Evolutionary conservation across 169 alveolate species (phyloP), one percentile per base, ranked within the genome.

Genomic region (Blepharisma undulans): DNA sequence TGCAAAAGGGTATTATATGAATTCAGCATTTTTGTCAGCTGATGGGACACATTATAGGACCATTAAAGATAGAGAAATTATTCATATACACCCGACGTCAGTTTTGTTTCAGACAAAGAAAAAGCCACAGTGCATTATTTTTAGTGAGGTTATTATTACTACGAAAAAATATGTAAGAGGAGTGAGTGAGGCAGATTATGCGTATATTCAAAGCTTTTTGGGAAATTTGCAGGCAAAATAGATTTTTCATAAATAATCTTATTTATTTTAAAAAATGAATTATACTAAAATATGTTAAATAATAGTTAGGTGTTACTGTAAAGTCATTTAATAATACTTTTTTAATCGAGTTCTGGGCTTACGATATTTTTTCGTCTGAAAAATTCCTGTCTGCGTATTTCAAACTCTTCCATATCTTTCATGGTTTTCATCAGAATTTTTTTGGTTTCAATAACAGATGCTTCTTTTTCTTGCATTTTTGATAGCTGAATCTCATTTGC

Each of bases 131-230:
- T 96, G 96, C 95, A 88, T 98, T 25, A 92, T 97, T 34, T 98
- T 92, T 90, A 96, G 98, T 72, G 99, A 98, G 92, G 95, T 98
- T 32, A 94, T 97, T 10, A 90, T 94, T 77, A 98, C 99, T 2
- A 96, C 95, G 30, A 96, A 97, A 90, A 96, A 95, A 22, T 98
- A 97, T 93, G 94, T 98, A n/a, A 94, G 98, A 72, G 95, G 94
- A 60, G 97, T 98, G 14, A 95, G 97, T 25, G 96, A 95, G 32
- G 91, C 84, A 21, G 91, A 86, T 48, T 48, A 48, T 48, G 66
- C 21, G 0, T 2, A 10, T 3, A 48, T 48, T 5, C 66, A 48
- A 48, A 48, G 12, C 12, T 48, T 48, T 48, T 48, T 48, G 66
- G 66, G 66, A 48, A 48, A 12, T 10, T 48, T 5, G 14, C 2